Conservation (phyloP, 2,329 filamentous ascomycete species). For the Sclerotinia borealis region DNA sequence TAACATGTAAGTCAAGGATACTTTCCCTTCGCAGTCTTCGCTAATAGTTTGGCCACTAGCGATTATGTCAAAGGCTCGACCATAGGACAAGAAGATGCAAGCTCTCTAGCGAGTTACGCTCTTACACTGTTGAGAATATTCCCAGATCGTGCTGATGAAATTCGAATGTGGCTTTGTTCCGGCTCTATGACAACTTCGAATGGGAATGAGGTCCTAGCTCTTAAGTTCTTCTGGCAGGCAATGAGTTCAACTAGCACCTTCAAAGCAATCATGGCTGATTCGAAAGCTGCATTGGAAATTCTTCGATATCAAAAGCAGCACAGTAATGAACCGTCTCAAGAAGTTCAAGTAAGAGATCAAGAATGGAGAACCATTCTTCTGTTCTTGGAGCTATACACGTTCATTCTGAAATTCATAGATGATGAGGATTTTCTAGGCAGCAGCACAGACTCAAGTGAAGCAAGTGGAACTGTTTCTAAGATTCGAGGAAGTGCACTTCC, state of each 20-base stretch:
- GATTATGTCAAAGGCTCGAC: constrained; percentile 26
- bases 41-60: constrained; percentile 14
- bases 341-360: constrained; percentile 25
- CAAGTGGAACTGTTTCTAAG: constrained; percentile 39
- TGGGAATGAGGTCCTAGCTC: constrained; percentile 50
- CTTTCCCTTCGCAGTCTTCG: too few species aligned
- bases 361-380: constrained; percentile 88
- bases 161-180: constrained; percentile 88
- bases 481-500: constrained; percentile 62
- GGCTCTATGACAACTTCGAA: constrained; percentile 40
- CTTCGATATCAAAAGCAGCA: constrained; percentile 26
- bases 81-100: constrained; percentile 47
- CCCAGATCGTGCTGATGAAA: constrained; percentile 73
- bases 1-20: constrained; percentile 13
- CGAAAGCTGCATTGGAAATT: constrained; percentile 51
- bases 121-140: constrained; percentile 82
- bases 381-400: constrained; percentile 91
- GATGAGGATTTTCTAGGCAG: constrained; percentile 88
- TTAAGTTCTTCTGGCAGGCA: constrained; percentile 80
- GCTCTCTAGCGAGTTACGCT: constrained; percentile 77
- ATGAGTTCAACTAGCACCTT: constrained; percentile 53
- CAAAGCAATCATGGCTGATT: constrained; percentile 48
- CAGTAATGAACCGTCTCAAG: constrained; percentile 7
- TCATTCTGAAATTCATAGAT: constrained; percentile 86
- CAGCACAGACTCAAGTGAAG: constrained; percentile 37